These are phyloP conservation scores for Aspergillus sp. DNA, from an alignment of 2,329 filamentous ascomycete genomes.

Conservation along the genomic window DNA sequence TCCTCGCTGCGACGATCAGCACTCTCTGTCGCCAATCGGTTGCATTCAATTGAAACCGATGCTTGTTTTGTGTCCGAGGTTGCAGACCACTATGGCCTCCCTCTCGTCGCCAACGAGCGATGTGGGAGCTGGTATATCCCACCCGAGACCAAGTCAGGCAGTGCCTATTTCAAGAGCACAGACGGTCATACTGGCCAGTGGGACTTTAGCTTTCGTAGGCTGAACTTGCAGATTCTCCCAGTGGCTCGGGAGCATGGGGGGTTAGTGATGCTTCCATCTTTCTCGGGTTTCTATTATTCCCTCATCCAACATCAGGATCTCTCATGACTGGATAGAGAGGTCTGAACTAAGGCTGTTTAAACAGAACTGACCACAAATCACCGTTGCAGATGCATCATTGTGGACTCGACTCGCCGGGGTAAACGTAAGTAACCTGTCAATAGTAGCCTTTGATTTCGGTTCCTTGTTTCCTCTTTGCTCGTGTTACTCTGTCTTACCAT, in stretches of 20 bases:
- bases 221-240: conserved; percentile 78
- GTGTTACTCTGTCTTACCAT: conserved; percentile 11
- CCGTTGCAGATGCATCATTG: conserved; percentile 57
- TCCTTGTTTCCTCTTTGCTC: not conserved
- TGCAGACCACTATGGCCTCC: conserved; percentile 48
- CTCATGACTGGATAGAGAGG: too few relatives aligned
- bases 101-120: conserved; percentile 85
- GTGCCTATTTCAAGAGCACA: conserved; percentile 96
- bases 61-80: conserved; percentile 67
- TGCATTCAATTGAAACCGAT: conserved; percentile 73
- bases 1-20: conserved; percentile 70
- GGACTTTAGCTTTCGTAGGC: conserved; percentile 77
- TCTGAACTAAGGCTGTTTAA: too few relatives aligned
- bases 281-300: too few relatives aligned
- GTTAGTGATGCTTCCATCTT: conserved; percentile 38
- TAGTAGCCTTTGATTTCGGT: not conserved
- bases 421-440: conserved; percentile 56
- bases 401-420: conserved; percentile 87
- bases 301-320: too few relatives aligned
- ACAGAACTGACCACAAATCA: too few relatives aligned
- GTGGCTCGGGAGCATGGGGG: conserved; percentile 64
- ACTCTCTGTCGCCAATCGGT: conserved; percentile 74
- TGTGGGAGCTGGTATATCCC: conserved; percentile 94
- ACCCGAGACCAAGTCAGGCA: conserved; percentile 60
- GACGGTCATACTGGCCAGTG: conserved; percentile 90